phyloP scores from a whole-genome alignment of 768 basidiomycete species.

The Suillus clintonianus region DNA sequence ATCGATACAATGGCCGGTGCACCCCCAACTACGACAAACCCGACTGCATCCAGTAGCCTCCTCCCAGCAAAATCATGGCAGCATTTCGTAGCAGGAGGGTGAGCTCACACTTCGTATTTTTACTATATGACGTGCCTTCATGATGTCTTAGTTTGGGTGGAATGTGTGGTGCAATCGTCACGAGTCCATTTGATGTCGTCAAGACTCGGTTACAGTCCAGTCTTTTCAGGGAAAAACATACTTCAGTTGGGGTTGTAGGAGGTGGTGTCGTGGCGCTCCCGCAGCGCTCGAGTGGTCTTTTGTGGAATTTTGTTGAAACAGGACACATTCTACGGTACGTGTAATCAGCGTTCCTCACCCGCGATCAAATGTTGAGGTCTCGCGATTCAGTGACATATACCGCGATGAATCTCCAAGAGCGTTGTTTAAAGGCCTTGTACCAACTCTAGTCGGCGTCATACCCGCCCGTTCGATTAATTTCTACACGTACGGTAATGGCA shows the following conservation, averaged over 20 bases:
- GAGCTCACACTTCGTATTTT: slow-evolving; percentile 24
- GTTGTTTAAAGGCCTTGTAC: slow-evolving; percentile 92
- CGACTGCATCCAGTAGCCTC: slow-evolving; percentile 36
- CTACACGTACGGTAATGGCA: slow-evolving; percentile 96
- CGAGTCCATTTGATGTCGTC: slow-evolving; percentile 97
- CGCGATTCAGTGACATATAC: slow-evolving; percentile 71
- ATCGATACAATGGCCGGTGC: slow-evolving; percentile 19
- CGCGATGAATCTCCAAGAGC: slow-evolving; percentile 85
- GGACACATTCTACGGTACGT: slow-evolving; percentile 80
- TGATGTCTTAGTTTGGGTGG: slow-evolving; percentile 72
- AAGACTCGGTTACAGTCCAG: slow-evolving; percentile 96
- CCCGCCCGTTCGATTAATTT: slow-evolving; percentile 98
- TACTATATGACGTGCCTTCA: neutral
- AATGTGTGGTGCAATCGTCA: slow-evolving; percentile 96
- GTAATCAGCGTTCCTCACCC: neutral
- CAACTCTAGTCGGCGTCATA: slow-evolving; percentile 91
- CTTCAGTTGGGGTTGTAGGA: slow-evolving; percentile 33
- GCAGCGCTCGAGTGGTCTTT: slow-evolving; percentile 49
- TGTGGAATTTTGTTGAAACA: slow-evolving; percentile 96
- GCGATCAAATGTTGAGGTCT: neutral
- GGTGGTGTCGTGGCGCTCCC: slow-evolving; percentile 33
- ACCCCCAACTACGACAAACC: slow-evolving; percentile 25
- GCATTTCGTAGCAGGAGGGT: slow-evolving; percentile 89
- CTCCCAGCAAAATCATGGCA: slow-evolving; percentile 80
- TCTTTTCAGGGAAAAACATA: slow-evolving; percentile 61